Evolutionary conservation across 805 yeast species (phyloP).

Genomic region (Candida incommunis): DNA sequence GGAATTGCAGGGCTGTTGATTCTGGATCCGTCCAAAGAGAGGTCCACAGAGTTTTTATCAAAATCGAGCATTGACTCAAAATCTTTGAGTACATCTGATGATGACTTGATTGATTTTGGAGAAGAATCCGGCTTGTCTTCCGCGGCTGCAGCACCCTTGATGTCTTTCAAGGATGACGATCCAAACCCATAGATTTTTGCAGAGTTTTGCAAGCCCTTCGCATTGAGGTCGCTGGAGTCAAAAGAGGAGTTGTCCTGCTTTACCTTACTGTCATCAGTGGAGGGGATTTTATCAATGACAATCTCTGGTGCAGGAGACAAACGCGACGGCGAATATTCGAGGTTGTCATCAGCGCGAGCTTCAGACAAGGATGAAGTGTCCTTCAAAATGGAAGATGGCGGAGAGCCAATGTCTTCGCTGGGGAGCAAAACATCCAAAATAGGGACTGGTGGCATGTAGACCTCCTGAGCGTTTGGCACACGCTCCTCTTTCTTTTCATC

Average conservation of each 20-base stretch:
- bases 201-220: neutral
- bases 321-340: too few species aligned
- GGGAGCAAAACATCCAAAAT: neutral
- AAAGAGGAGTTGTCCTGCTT: neutral
- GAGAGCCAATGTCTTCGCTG: neutral
- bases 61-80: conserved; percentile 2
- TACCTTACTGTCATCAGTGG: neutral
- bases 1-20: neutral
- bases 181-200: neutral
- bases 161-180: neutral
- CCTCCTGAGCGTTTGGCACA: conserved; percentile 19
- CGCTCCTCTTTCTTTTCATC: conserved; percentile 11
- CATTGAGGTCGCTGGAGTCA: neutral
- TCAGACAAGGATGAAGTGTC: too few species aligned
- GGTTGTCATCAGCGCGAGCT: neutral
- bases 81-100: conserved; percentile 2
- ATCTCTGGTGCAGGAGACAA: too few species aligned
- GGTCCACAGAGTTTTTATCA: conserved; percentile 1
- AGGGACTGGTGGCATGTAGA: conserved; percentile 9
- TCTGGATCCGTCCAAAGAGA: conserved; percentile 2
- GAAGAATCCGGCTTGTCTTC: neutral
- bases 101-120: neutral
- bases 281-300: too few species aligned
- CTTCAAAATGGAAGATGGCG: neutral
- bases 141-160: neutral